A percentile compares a stretch with the other conserved stretches of the same genome.
phyloP scores from a whole-genome alignment of 1,139 yeast genomes.

The Suhomyces kunorum region DNA sequence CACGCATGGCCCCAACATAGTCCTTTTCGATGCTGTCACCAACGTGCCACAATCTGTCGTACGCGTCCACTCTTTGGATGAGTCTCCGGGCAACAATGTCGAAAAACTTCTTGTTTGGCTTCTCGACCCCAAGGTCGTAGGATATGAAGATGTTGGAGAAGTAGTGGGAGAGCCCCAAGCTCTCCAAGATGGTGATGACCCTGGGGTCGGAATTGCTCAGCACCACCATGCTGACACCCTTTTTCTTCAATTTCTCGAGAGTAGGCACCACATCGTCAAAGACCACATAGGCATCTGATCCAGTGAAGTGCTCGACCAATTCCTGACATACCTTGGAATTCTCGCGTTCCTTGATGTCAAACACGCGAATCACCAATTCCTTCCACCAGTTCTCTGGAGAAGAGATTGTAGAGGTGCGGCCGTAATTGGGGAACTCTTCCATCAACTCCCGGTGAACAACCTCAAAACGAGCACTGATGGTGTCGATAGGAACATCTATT shows the following conservation, averaged over 20 bases:
- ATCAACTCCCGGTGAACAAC: slow-evolving; percentile 27
- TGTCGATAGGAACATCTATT: slow-evolving; percentile 31
- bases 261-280: slow-evolving; percentile 57
- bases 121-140: slow-evolving; percentile 53
- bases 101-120: slow-evolving; percentile 54
- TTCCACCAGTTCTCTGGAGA: slow-evolving; percentile 60
- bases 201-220: slow-evolving; percentile 65
- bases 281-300: slow-evolving; percentile 52
- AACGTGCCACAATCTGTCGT: slow-evolving; percentile 55
- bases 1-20: slow-evolving; percentile 47
- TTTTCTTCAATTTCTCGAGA: slow-evolving; percentile 32
- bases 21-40: slow-evolving; percentile 64
- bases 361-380: slow-evolving; percentile 45
- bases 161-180: slow-evolving; percentile 43
- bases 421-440: slow-evolving; percentile 58
- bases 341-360: slow-evolving; percentile 29
- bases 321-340: slow-evolving; percentile 33
- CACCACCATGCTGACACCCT: slow-evolving; percentile 43
- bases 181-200: slow-evolving; percentile 43
- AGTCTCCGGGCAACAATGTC: slow-evolving; percentile 32
- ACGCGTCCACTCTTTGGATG: slow-evolving; percentile 9
- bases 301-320: slow-evolving; percentile 48
- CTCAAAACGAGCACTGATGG: slow-evolving; percentile 34
- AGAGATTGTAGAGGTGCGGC: slow-evolving; percentile 38
- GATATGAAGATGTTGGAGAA: slow-evolving; percentile 50